phyloP scores from a whole-genome alignment of 2,329 filamentous ascomycete genomes.

The Pseudogymnoascus sp. region DNA sequence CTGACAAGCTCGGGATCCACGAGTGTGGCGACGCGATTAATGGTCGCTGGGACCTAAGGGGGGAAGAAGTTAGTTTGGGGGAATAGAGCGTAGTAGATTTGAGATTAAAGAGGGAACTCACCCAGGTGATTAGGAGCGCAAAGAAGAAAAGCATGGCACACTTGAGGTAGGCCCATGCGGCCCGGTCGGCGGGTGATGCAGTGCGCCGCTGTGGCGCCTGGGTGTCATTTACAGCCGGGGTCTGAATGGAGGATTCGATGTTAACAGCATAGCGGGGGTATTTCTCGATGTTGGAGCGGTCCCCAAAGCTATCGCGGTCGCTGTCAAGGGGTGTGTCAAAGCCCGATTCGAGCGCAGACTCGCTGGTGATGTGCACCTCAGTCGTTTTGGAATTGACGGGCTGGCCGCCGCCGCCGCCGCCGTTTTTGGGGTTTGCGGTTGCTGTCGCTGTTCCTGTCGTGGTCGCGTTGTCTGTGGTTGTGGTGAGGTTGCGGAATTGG shows the following conservation, averaged over 20 bases:
- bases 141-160: slow-evolving; percentile 63
- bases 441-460: background rate
- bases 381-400: slow-evolving; percentile 40
- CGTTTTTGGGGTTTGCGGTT: background rate
- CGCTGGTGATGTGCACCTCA: slow-evolving; percentile 52
- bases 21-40: slow-evolving; percentile 67
- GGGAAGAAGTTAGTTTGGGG: slow-evolving; percentile 40
- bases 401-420: background rate
- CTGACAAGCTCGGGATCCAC: slow-evolving; percentile 43
- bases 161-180: slow-evolving; percentile 61
- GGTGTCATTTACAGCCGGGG: background rate
- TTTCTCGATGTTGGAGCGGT: background rate
- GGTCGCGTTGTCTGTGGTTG: slow-evolving; percentile 39
- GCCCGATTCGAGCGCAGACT: slow-evolving; percentile 31
- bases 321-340: slow-evolving; percentile 12
- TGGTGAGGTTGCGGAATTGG: slow-evolving; percentile 45
- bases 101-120: slow-evolving; percentile 67
- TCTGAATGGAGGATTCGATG: background rate
- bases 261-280: slow-evolving; percentile 15
- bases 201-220: background rate
- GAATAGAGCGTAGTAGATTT: slow-evolving; percentile 58
- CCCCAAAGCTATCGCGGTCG: slow-evolving; percentile 5
- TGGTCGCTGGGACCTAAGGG: slow-evolving; percentile 53
- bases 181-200: slow-evolving; percentile 40
- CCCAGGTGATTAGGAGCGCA: slow-evolving; percentile 63